These are phyloP conservation scores for Anaeromyces robustus DNA, from an alignment of 192 early-diverging fungal species.

Conservation along the genomic window DNA sequence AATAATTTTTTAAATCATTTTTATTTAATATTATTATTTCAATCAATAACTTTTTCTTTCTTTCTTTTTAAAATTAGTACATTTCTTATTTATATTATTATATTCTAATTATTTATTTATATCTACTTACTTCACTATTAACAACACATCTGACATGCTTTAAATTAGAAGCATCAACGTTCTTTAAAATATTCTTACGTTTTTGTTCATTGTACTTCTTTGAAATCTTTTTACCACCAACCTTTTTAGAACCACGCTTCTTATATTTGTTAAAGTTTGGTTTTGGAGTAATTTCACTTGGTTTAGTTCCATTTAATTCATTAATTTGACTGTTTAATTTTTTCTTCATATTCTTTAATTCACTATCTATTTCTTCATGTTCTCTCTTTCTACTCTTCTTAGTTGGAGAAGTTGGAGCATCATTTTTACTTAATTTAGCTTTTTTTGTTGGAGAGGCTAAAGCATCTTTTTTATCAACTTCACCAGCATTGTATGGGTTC, in stretches of 20 bases:
- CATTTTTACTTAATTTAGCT: not conserved
- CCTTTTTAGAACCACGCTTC: not conserved
- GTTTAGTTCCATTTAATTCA: not conserved
- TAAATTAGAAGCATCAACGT: not conserved
- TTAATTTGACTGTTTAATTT: not conserved
- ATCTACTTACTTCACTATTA: not conserved
- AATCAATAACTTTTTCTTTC: too few relatives aligned
- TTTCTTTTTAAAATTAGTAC: too few relatives aligned
- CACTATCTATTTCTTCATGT: not conserved
- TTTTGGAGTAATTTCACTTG: not conserved
- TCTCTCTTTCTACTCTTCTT: not conserved
- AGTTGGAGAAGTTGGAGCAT: not conserved
- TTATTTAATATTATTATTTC: too few relatives aligned
- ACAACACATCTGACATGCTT: not conserved
- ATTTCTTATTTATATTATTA: too few relatives aligned
- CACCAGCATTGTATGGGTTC: not conserved
- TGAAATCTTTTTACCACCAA: not conserved
- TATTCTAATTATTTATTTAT: too few relatives aligned
- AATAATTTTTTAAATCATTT: too few relatives aligned
- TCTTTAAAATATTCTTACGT: not conserved
- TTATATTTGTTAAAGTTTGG: not conserved
- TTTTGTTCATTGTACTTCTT: not conserved
- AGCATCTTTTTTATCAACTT: not conserved
- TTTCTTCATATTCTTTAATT: not conserved
- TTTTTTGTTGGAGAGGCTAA: not conserved